Evolutionary conservation across 1,284 basidiomycete genomes (phyloP).

Genomic region (Cerrena zonata): DNA sequence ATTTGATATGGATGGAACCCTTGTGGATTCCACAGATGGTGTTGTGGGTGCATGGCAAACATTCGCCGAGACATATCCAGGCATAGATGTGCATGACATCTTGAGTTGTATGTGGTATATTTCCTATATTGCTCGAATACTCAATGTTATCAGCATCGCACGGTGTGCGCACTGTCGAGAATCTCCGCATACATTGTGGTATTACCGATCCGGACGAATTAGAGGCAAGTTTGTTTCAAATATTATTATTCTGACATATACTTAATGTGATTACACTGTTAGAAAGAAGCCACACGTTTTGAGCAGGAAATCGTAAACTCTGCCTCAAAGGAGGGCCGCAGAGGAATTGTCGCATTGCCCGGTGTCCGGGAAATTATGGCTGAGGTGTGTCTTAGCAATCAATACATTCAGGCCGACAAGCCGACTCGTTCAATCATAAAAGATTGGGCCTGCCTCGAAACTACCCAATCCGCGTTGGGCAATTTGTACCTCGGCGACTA

Average conservation of each 20-base stretch:
- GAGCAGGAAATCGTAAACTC: slow-evolving; percentile 61
- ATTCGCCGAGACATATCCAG: slow-evolving; percentile 59
- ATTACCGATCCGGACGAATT: slow-evolving; percentile 64
- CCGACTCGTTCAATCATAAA: no score
- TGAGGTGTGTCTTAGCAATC: slow-evolving; percentile 32
- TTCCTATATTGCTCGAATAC: slow-evolving; percentile 2
- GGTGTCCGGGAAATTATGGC: slow-evolving; percentile 52
- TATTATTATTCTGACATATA: not conserved
- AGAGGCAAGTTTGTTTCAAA: slow-evolving; percentile 39
- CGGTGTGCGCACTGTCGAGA: slow-evolving; percentile 77
- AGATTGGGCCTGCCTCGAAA: slow-evolving; percentile 42
- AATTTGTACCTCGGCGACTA: slow-evolving; percentile 63
- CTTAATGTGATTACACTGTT: not conserved
- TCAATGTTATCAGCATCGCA: slow-evolving; percentile 53
- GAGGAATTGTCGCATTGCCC: slow-evolving; percentile 59
- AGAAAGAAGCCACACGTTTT: slow-evolving; percentile 64
- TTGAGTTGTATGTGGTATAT: slow-evolving; percentile 47
- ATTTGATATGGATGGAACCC: slow-evolving; percentile 77
- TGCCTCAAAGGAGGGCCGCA: slow-evolving; percentile 44
- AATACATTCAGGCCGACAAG: no score
- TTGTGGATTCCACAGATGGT: slow-evolving; percentile 68
- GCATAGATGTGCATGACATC: slow-evolving; percentile 56
- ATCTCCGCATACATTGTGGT: slow-evolving; percentile 65
- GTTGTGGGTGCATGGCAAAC: slow-evolving; percentile 71
- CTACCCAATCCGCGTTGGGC: slow-evolving; percentile 57